Evolutionary conservation across 148 eudicot species (phyloP).

Genomic region (Rhododendron simsii): DNA sequence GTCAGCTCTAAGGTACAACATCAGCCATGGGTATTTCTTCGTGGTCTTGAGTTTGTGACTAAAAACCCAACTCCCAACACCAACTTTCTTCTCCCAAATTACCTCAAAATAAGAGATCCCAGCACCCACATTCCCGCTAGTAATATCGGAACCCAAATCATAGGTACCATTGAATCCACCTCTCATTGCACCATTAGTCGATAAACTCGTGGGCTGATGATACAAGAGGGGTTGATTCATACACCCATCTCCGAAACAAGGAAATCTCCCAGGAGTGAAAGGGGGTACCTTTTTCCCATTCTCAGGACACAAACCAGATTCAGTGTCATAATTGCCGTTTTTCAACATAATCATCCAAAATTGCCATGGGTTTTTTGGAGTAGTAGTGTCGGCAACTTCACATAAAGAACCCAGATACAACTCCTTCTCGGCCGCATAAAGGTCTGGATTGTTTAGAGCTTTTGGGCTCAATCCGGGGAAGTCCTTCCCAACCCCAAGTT

Average conservation of each 20-base stretch:
- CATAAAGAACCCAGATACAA: constrained; percentile 63
- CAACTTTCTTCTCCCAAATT: constrained; percentile 45
- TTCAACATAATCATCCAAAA: constrained; percentile 91
- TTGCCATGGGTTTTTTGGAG: constrained; percentile 38
- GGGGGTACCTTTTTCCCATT: constrained; percentile 63
- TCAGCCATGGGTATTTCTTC: constrained; percentile 48
- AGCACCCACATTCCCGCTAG: neutral
- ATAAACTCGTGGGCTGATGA: constrained; percentile 42
- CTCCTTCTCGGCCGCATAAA: constrained; percentile 70
- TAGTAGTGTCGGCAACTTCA: constrained; percentile 29
- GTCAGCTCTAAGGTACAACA: constrained; percentile 59
- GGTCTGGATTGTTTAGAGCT: constrained; percentile 54
- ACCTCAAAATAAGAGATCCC: constrained; percentile 44
- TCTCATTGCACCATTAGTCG: constrained; percentile 31
- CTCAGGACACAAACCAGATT: constrained; percentile 54
- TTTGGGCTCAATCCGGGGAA: constrained; percentile 46
- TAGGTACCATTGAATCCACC: constrained; percentile 64
- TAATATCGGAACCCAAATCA: constrained; percentile 27
- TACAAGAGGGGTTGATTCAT: constrained; percentile 68
- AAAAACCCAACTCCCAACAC: constrained; percentile 46
- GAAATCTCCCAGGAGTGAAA: constrained; percentile 53
- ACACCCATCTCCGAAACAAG: constrained; percentile 73
- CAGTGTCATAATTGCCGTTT: constrained; percentile 70
- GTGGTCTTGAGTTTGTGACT: constrained; percentile 52
- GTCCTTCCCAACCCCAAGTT: constrained; percentile 55